phyloP scores from a whole-genome alignment of 306 rosid genomes.

The Rubus idaeus region DNA sequence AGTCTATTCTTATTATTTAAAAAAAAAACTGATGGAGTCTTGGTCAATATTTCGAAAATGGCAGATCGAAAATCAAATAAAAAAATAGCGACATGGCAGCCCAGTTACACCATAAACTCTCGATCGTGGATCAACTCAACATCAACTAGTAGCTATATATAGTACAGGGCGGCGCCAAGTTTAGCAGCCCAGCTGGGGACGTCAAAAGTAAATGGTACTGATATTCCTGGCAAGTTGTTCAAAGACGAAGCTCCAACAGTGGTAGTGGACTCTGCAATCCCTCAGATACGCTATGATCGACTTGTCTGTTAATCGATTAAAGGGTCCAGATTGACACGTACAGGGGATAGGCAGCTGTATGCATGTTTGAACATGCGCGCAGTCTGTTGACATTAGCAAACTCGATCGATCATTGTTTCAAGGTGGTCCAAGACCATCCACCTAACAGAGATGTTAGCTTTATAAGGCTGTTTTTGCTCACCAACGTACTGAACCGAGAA shows the following conservation, averaged over 20 bases:
- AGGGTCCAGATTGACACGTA: not conserved
- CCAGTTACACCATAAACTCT: not conserved
- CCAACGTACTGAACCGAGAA: too few species aligned
- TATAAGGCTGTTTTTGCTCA: too few species aligned
- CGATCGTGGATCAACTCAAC: too few species aligned
- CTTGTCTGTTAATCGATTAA: not conserved
- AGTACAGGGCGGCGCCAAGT: not conserved
- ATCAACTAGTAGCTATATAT: not conserved
- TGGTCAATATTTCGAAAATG: not conserved
- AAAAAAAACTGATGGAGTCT: not conserved
- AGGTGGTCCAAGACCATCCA: too few species aligned
- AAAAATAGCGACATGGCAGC: not conserved
- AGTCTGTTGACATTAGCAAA: too few species aligned
- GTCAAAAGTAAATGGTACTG: too few species aligned
- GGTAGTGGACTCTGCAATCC: not conserved
- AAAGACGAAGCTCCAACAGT: not conserved
- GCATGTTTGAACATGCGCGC: too few species aligned
- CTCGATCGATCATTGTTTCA: too few species aligned
- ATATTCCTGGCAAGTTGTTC: not conserved
- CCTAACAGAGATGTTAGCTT: too few species aligned
- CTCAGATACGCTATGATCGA: not conserved
- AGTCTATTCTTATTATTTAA: too few species aligned
- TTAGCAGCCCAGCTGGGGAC: too few species aligned
- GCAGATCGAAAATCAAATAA: not conserved
- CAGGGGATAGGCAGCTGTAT: too few species aligned